Conservation (phyloP, 306 rosid species). For the Luffa acutangula region DNA sequence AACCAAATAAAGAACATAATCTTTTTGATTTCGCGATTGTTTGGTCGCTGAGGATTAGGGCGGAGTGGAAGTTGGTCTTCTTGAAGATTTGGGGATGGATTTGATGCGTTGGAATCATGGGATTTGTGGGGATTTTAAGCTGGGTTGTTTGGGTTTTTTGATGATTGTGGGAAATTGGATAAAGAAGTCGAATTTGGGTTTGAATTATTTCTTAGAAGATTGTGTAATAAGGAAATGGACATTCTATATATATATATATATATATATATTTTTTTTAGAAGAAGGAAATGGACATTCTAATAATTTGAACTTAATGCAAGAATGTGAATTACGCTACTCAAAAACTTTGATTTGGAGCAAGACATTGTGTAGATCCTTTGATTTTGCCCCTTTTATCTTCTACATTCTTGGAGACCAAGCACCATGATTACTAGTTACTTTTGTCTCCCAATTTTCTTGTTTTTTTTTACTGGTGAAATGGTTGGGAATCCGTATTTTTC, state of each 20-base stretch:
- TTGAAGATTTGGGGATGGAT: background rate
- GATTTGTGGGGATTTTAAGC: background rate
- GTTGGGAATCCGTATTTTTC: background rate
- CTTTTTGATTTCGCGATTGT: too few species aligned
- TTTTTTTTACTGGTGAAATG: background rate
- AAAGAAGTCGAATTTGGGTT: too few species aligned
- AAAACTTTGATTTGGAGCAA: background rate
- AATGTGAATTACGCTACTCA: background rate
- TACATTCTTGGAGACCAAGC: background rate
- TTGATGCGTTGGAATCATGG: background rate
- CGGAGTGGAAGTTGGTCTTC: slow-evolving; percentile 10
- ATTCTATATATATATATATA: too few species aligned
- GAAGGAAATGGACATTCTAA: background rate
- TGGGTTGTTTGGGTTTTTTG: too few species aligned
- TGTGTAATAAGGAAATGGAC: too few species aligned
- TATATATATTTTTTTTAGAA: background rate
- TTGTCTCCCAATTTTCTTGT: background rate
- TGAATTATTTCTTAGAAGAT: too few species aligned
- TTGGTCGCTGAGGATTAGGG: slow-evolving; percentile 6
- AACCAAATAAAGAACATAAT: too few species aligned
- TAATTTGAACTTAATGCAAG: background rate
- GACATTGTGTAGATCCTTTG: slow-evolving; percentile 1
- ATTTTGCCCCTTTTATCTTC: background rate
- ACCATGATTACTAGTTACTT: background rate
- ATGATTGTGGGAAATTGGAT: too few species aligned